Evolutionary conservation across 257 asterid species (phyloP).

Genomic region (Dorcoceras hygrometricum): DNA sequence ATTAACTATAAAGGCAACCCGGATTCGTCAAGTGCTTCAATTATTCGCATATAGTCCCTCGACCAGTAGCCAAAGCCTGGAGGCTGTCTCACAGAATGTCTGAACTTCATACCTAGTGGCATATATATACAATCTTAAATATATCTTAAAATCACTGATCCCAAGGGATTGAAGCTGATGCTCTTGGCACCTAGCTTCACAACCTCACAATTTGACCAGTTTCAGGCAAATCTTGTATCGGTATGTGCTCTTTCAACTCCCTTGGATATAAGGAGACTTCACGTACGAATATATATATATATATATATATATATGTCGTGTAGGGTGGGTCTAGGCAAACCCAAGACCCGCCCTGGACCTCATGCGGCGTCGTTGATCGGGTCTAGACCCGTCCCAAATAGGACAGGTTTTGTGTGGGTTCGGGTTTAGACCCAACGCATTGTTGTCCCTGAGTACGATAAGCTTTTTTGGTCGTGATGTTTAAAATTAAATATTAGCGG

Average conservation of each 20-base stretch:
- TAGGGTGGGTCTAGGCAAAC: too few relatives aligned
- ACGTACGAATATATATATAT: neutral
- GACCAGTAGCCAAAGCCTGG: neutral
- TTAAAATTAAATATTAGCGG: too few relatives aligned
- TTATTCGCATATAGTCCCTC: constrained; percentile 59
- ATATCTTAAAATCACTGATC: neutral
- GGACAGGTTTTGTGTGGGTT: too few relatives aligned
- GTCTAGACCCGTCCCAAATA: too few relatives aligned
- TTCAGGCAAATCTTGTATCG: neutral
- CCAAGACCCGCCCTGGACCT: too few relatives aligned
- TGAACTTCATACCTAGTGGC: constrained; percentile 1
- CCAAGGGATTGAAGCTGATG: constrained; percentile 1
- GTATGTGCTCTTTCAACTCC: constrained; percentile 13
- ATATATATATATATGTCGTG: too few relatives aligned
- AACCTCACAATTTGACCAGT: neutral
- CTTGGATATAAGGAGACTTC: neutral
- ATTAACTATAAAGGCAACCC: constrained; percentile 59
- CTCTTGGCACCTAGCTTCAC: neutral
- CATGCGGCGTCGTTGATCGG: too few relatives aligned
- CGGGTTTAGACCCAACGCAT: too few relatives aligned
- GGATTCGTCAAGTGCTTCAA: constrained; percentile 67
- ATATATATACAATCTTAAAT: constrained; percentile 5
- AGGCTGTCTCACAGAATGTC: neutral
- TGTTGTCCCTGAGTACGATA: too few relatives aligned
- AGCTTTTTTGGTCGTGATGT: too few relatives aligned